These are phyloP conservation scores for Anethum foeniculum DNA, from an alignment of 140 eudicot genomes.

Conservation along the genomic window DNA sequence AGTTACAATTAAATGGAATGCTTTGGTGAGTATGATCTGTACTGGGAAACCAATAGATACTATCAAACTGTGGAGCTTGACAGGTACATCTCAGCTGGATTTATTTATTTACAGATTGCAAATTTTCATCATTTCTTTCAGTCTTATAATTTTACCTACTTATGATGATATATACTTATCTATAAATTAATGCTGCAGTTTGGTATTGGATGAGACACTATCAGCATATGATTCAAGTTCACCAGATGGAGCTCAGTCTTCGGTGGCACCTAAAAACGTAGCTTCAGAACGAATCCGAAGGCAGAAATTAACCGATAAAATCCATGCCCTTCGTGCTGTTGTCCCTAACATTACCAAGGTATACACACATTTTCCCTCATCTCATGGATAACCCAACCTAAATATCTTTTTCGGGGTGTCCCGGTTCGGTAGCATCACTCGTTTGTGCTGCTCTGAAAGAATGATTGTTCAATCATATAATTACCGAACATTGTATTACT, in stretches of 20 bases:
- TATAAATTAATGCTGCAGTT: constrained; percentile 18
- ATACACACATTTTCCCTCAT: not conserved
- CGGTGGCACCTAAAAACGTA: constrained; percentile 51
- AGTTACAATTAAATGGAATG: not conserved
- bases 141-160: not conserved
- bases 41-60: constrained; percentile 45
- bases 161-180: too few species aligned
- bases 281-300: constrained; percentile 74
- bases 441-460: too few species aligned
- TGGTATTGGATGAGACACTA: constrained; percentile 40
- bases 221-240: constrained; percentile 73
- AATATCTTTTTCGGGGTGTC: too few species aligned
- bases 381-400: too few species aligned
- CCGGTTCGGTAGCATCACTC: too few species aligned
- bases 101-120: not conserved
- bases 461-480: too few species aligned
- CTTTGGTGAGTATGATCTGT: constrained; percentile 19
- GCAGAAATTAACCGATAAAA: constrained; percentile 62
- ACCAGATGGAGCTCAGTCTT: constrained; percentile 63
- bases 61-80: constrained; percentile 33
- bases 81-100: constrained; percentile 13
- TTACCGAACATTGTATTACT: too few species aligned
- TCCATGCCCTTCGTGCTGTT: constrained; percentile 78
- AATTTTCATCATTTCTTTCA: not conserved
- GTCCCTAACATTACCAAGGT: constrained; percentile 91